These are phyloP conservation scores for Pseudogymnoascus sp. DNA, from an alignment of 2,329 filamentous ascomycete species.

Conservation along the genomic window DNA sequence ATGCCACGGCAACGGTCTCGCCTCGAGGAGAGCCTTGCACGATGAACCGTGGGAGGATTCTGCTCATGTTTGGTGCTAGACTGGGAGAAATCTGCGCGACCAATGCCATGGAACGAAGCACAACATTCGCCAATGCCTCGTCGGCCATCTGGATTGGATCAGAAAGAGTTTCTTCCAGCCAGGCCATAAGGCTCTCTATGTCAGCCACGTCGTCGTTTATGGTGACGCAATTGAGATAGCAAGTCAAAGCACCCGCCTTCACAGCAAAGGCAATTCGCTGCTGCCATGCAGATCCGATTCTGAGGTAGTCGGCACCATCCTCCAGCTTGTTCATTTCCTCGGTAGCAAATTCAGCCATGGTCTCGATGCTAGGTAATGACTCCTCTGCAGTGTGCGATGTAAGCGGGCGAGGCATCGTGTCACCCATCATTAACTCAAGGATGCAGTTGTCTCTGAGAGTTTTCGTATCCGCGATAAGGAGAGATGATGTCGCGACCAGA, in stretches of 20 bases:
- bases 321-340: constrained; percentile 84
- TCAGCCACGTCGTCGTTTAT: constrained; percentile 77
- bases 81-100: constrained; percentile 66
- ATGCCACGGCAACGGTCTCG: constrained; percentile 64
- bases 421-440: constrained; percentile 63
- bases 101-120: constrained; percentile 74
- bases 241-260: constrained; percentile 72
- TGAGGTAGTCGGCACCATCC: constrained; percentile 81
- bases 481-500: constrained; percentile 67
- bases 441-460: constrained; percentile 53
- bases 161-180: constrained; percentile 75
- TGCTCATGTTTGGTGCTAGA: constrained; percentile 66
- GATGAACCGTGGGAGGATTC: constrained; percentile 75
- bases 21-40: constrained; percentile 70
- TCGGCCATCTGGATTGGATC: constrained; percentile 79
- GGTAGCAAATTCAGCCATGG: constrained; percentile 61
- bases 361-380: constrained; percentile 48
- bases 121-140: constrained; percentile 63
- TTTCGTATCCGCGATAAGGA: constrained; percentile 57
- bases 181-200: constrained; percentile 66
- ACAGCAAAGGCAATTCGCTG: constrained; percentile 79
- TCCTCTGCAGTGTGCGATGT: constrained; percentile 36
- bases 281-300: constrained; percentile 76
- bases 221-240: constrained; percentile 77
- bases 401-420: constrained; percentile 33